These are phyloP conservation scores for Eucalyptus cladocalyx DNA, from an alignment of 345 rosid species.

Conservation along the genomic window DNA sequence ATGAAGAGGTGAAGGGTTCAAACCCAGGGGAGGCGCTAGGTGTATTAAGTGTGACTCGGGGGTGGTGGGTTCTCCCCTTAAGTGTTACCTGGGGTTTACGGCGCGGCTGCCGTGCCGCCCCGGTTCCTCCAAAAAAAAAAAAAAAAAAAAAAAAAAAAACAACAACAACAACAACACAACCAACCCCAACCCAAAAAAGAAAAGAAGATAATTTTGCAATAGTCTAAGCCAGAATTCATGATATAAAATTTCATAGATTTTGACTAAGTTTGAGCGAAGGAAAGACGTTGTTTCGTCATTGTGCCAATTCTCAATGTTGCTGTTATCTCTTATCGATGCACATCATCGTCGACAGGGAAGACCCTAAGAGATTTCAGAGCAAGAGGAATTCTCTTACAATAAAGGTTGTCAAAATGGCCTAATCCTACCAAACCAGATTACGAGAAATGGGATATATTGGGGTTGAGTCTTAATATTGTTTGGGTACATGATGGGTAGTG, in stretches of 20 bases:
- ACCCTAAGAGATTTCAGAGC: neutral
- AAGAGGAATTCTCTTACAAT: neutral
- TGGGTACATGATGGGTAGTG: neutral
- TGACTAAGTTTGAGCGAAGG: neutral
- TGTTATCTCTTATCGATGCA: neutral
- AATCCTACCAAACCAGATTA: rapidly evolving
- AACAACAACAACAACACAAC: no score
- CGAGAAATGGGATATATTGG: no score
- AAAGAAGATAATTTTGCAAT: neutral
- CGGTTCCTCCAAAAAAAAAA: no score
- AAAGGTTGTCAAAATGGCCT: rapidly evolving
- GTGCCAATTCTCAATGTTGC: neutral
- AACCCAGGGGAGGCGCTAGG: no score
- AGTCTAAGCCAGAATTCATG: neutral
- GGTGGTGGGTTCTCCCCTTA: no score
- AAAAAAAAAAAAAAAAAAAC: no score
- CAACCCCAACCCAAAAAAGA: no score
- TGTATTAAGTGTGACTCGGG: no score
- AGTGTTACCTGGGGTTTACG: no score
- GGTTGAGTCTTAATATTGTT: neutral
- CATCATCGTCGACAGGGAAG: neutral
- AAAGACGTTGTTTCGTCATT: neutral
- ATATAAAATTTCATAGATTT: neutral
- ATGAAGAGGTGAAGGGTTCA: no score
- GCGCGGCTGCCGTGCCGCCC: no score